Base-by-base conservation (phyloP, 2,329 filamentous ascomycete species). In the Penicillium verrucosum region DNA sequence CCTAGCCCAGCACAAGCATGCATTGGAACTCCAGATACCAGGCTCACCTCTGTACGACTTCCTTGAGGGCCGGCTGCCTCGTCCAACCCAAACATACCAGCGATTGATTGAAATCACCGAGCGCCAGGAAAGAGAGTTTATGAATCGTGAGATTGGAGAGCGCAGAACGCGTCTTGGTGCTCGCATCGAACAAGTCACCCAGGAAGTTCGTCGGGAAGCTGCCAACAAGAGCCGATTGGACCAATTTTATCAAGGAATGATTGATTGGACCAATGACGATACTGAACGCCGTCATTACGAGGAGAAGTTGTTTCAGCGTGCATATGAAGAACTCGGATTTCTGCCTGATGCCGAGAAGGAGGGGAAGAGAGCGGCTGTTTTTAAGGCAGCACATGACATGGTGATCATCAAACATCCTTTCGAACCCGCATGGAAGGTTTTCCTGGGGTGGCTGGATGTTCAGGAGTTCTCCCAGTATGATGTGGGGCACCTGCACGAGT, bases 371-470 rank as follows among this genome's bases (percentile, higher is more conserved):
- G 78, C 85, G 36, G 86, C 89, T 61, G 88, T 96, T 0, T 76
- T 89, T 66, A 87, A 89, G 58, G 78, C 94, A 51, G 92, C 93
- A 0, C 85, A 87, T 60, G 94, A 93, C 59, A 96, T 99, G 89
- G 93, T 99, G 59, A 89, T 96, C 58, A 94, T 99, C 71, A 92
- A 93, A 66, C 92, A 97, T 65, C 90, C 91, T 0, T 96, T 88
- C 75, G 85, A 88, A 61, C 81, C 95, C 16, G 94, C 94, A 0
- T 99, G 95, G 95, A 88, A 91, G 66, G 88, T 97, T 59, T 83
- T 89, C 30, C 80, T 99, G 57, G 90, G 97, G 69, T 97, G 93
- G 89, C 84, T 89, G 64, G 92, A 97, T 72, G 78, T 85, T 41
- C 86, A 89, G 65, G 84, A 84, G 45, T 82, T 94, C 46, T 78